These are phyloP conservation scores for Mycena crocata DNA, from an alignment of 768 basidiomycete genomes.

Conservation along the genomic window DNA sequence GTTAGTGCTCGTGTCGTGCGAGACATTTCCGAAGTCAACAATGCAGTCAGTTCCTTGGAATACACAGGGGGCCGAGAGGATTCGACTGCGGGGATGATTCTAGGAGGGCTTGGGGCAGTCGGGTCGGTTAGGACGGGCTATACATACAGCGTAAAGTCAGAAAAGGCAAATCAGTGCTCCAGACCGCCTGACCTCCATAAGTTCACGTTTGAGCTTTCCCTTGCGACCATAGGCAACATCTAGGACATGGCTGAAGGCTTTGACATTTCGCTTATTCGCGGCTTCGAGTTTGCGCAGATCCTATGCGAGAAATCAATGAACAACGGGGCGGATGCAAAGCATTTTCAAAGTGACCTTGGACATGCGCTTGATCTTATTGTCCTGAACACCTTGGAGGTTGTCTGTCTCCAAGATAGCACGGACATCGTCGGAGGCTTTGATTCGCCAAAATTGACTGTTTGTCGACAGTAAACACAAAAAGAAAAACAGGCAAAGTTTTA, in stretches of 20 bases:
- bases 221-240: conserved; percentile 82
- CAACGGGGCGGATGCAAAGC: conserved; percentile 5
- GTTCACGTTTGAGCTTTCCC: conserved; percentile 76
- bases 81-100: conserved; percentile 63
- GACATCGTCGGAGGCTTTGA: conserved; percentile 70
- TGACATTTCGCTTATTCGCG: conserved; percentile 62
- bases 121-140: conserved; percentile 71
- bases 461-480: conserved; percentile 1
- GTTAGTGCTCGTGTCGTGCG: conserved; percentile 59
- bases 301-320: conserved; percentile 47
- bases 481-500: neutral
- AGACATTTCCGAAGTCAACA: conserved; percentile 67
- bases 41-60: conserved; percentile 68
- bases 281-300: conserved; percentile 61
- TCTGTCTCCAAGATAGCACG: conserved; percentile 55
- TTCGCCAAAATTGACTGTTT: conserved; percentile 75
- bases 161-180: neutral
- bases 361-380: conserved; percentile 60
- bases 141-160: conserved; percentile 40
- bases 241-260: conserved; percentile 68
- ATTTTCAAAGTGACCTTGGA: conserved; percentile 54
- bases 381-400: conserved; percentile 41
- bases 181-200: conserved; percentile 66
- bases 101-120: conserved; percentile 50
- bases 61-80: conserved; percentile 74